These are phyloP conservation scores for Pyronema omphalodes DNA, from an alignment of 495 filamentous ascomycete species.

Conservation along the genomic window DNA sequence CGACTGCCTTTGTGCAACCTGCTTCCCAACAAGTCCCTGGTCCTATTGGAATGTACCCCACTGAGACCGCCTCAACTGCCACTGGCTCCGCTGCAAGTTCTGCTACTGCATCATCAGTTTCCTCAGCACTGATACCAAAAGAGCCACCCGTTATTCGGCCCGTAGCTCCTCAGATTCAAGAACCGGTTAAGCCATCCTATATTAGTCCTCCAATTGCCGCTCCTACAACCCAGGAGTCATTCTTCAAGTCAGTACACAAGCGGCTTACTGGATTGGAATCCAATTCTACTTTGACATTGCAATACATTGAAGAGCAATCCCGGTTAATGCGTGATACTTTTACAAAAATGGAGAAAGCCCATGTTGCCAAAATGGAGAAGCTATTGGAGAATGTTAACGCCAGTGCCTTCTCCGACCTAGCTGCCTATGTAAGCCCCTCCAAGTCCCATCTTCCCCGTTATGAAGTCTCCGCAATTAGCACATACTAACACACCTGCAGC, in stretches of 20 bases:
- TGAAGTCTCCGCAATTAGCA: neutral
- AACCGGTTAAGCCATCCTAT: neutral
- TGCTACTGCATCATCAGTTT: neutral
- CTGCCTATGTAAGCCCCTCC: conserved; percentile 34
- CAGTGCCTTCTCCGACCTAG: conserved; percentile 72
- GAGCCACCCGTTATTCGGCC: too few relatives aligned
- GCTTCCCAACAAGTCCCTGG: neutral
- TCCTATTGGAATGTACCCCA: neutral
- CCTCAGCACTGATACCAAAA: neutral
- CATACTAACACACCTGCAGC: conserved; percentile 12
- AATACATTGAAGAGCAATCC: conserved; percentile 95
- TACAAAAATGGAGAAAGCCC: conserved; percentile 71
- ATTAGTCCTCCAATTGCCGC: conserved; percentile 37
- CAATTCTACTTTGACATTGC: conserved; percentile 78
- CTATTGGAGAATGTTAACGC: conserved; percentile 72
- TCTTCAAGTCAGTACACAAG: conserved; percentile 92
- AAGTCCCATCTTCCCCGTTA: too few relatives aligned
- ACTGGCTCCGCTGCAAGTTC: neutral
- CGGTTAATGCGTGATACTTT: conserved; percentile 81
- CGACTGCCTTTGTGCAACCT: neutral
- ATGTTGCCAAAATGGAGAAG: conserved; percentile 58
- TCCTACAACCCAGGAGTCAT: conserved; percentile 84
- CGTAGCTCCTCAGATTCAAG: neutral
- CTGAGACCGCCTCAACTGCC: neutral
- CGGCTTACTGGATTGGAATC: conserved; percentile 77